These are phyloP conservation scores for Byssothecium circinans DNA, from an alignment of 2,329 filamentous ascomycete genomes.

Conservation along the genomic window DNA sequence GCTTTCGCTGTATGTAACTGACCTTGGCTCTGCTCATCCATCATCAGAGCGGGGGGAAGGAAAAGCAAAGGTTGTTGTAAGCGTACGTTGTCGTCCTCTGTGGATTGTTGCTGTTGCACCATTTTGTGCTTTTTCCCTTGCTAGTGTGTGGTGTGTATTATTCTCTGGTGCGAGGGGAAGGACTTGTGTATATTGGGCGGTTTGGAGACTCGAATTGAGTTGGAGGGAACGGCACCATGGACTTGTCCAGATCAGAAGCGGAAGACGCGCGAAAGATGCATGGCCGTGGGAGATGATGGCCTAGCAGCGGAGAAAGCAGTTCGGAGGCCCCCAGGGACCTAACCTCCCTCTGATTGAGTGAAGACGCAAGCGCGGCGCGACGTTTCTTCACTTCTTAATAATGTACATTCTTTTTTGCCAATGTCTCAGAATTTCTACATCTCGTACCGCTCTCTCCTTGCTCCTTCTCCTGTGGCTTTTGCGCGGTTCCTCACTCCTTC, in stretches of 20 bases:
- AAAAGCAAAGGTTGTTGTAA: conserved; percentile 4
- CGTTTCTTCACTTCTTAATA: conserved; percentile 20
- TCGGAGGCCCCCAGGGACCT: no score
- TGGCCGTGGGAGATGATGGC: no score
- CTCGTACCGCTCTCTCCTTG: conserved; percentile 1
- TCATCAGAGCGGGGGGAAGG: background rate
- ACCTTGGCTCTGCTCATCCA: background rate
- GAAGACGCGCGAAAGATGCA: no score
- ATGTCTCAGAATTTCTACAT: background rate
- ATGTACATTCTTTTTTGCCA: conserved; percentile 28
- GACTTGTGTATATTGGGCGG: conserved; percentile 4
- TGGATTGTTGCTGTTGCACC: conserved; percentile 10
- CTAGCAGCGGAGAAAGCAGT: no score
- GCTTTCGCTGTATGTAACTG: background rate
- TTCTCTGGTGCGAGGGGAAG: conserved; percentile 13
- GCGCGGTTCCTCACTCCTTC: no score
- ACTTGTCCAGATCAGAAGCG: background rate
- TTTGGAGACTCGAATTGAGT: background rate
- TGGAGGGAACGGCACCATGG: background rate
- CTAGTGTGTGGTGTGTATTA: conserved; percentile 1
- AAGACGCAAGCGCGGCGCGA: no score
- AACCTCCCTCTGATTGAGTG: no score
- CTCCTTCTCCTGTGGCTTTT: background rate
- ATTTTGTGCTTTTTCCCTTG: conserved; percentile 10
- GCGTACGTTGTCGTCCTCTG: conserved; percentile 8